Base-by-base conservation (phyloP, 441 rosid genomes). In the Populus hybrid region DNA sequence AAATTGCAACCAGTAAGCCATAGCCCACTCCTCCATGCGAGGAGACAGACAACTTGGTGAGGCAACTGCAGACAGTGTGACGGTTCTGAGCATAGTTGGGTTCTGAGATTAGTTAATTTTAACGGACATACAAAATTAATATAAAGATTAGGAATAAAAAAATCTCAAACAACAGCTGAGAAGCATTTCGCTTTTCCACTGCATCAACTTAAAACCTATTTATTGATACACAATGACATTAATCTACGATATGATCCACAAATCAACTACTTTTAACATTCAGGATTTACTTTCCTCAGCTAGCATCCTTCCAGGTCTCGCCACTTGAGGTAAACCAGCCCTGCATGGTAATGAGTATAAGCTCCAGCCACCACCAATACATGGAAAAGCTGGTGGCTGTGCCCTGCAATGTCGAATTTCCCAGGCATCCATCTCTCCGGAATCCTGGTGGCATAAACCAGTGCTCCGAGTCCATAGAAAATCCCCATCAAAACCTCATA, bases 361-460 rank as follows among this genome's bases (percentile, higher is more conserved):
- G 93, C 97, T 72, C 93, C 97, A 18, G 97, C 93, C 59, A 92
- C 89, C 2, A 92, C 93, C 61, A 92, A 57, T 70, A 92, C 69
- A 81, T 92, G 98, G 82, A 94, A 94, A 67, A 94, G 89, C 46
- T 94, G 98, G 78, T 94, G 98, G 76, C 98, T 94, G 67, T 94
- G 96, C 69, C 98, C 97, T 6, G 95, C 97, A 75, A 94, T 90
- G 86, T 94, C 98, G 24, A 92, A 93, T 75, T 90, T 93, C 6
- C 99, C 99, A 0, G 97, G 99, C 95, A 85, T 89, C 97, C 97
- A 93, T 69, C 96, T 80, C 81, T 95, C 98, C 0, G 98, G 98
- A 21, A 93, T 83, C 86, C 99, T 91, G n/a, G 90, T 86, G 0
- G 96, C 99, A 38, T 95, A 95, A 40, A 95, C 88, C 64, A 92